phyloP scores from a whole-genome alignment of 2,329 filamentous ascomycete species.

The Parastagonospora avenae region DNA sequence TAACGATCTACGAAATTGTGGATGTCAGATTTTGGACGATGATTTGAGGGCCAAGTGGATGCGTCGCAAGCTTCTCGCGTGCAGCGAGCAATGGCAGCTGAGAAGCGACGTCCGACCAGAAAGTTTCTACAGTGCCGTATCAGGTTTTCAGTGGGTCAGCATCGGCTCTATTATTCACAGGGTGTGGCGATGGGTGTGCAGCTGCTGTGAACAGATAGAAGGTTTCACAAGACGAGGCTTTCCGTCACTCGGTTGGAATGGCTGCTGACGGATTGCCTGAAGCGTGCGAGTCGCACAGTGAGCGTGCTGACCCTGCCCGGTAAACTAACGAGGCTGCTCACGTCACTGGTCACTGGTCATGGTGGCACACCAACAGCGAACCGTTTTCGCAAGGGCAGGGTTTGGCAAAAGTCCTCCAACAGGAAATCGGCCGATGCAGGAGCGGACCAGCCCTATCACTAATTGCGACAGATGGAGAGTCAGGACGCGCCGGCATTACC shows the following conservation, averaged over 20 bases:
- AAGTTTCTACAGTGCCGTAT: constrained; percentile 2
- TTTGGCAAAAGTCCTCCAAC: constrained; percentile 12
- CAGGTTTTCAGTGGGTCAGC: constrained; percentile 21
- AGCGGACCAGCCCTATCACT: constrained; percentile 42
- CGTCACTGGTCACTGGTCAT: constrained; percentile 35
- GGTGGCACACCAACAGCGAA: constrained; percentile 31
- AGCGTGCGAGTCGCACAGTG: constrained; percentile 35
- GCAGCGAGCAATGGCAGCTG: constrained; percentile 29
- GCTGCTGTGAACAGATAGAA: constrained; percentile 12
- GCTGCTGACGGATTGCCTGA: constrained; percentile 37
- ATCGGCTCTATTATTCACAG: constrained; percentile 23
- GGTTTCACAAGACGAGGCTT: constrained; percentile 26
- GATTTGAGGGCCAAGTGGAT: constrained; percentile 34
- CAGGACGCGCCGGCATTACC: constrained; percentile 13
- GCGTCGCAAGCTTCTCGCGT: constrained; percentile 24
- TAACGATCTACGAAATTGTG: constrained; percentile 29
- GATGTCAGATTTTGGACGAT: constrained; percentile 30
- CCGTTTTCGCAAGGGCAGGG: constrained; percentile 16
- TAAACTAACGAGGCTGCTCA: constrained; percentile 23
- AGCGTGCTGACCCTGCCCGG: constrained; percentile 13
- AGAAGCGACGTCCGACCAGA: constrained; percentile 11
- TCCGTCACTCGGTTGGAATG: constrained; percentile 18
- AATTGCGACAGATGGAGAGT: constrained; percentile 24
- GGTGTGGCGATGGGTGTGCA: constrained; percentile 1
- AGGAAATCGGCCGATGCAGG: constrained; percentile 34